These are phyloP conservation scores for Candida michaelii DNA, from an alignment of 805 yeast species.

Conservation along the genomic window DNA sequence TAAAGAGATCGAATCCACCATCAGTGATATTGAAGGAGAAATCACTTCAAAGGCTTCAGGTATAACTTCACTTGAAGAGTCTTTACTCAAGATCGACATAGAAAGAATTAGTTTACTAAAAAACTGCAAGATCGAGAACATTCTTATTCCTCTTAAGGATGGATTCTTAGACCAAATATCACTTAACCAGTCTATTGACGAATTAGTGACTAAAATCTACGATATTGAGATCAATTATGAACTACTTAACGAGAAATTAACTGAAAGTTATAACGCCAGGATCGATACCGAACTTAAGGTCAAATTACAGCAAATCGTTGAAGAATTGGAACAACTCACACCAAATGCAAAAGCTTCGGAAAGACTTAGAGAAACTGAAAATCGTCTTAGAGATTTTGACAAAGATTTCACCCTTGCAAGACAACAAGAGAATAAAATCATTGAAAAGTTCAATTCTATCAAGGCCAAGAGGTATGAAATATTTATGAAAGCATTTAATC, in stretches of 20 bases:
- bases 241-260: constrained; percentile 42
- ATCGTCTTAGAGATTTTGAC: constrained; percentile 58
- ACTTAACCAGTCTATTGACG: constrained; percentile 50
- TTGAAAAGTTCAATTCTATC: constrained; percentile 57
- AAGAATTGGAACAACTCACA: constrained; percentile 50
- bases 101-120: constrained; percentile 62
- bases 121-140: constrained; percentile 72
- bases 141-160: constrained; percentile 58
- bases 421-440: constrained; percentile 54
- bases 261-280: constrained; percentile 39
- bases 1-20: constrained; percentile 31
- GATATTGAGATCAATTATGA: constrained; percentile 55
- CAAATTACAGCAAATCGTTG: constrained; percentile 31
- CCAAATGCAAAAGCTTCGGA: constrained; percentile 85
- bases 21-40: constrained; percentile 40
- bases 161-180: constrained; percentile 65
- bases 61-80: constrained; percentile 48
- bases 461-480: constrained; percentile 56
- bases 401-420: constrained; percentile 63
- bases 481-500: constrained; percentile 75
- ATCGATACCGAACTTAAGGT: constrained; percentile 38
- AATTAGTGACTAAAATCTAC: constrained; percentile 40
- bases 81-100: constrained; percentile 49
- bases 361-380: constrained; percentile 67
- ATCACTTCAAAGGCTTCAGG: constrained; percentile 29